phyloP scores from a whole-genome alignment of 2,329 filamentous ascomycete species.

The Fusarium agapanthi region DNA sequence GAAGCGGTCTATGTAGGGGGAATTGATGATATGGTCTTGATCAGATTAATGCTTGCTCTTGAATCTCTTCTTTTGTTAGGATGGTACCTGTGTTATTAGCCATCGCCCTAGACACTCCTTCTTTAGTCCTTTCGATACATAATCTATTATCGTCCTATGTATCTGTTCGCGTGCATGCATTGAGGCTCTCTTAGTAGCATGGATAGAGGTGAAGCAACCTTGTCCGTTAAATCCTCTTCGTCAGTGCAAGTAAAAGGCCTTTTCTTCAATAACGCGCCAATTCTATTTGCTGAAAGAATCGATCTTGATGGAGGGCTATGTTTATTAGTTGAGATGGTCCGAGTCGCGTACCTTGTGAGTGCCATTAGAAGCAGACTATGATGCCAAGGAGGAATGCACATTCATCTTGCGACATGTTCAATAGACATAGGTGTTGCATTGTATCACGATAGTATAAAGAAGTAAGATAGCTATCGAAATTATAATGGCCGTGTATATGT shows the following conservation, averaged over 20 bases:
- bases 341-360: rapidly evolving
- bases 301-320: too few relatives aligned
- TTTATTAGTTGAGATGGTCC: too few relatives aligned
- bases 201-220: rapidly evolving
- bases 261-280: too few relatives aligned
- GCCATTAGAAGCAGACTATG: too few relatives aligned
- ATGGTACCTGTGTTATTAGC: too few relatives aligned
- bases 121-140: rapidly evolving
- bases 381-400: too few relatives aligned
- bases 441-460: neutral
- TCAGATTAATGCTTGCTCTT: neutral
- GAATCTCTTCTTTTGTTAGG: rapidly evolving
- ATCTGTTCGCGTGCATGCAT: rapidly evolving
- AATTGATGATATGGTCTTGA: rapidly evolving
- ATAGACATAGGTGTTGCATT: too few relatives aligned
- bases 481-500: rapidly evolving
- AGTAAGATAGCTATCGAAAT: neutral
- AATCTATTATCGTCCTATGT: neutral
- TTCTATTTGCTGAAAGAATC: rapidly evolving
- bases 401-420: too few relatives aligned
- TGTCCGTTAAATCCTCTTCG: rapidly evolving
- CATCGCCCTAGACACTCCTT: rapidly evolving
- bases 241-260: rapidly evolving
- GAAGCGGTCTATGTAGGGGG: neutral
- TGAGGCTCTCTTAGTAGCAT: rapidly evolving